Conservation (phyloP, 345 rosid genomes). For the Carallia brachiata region DNA sequence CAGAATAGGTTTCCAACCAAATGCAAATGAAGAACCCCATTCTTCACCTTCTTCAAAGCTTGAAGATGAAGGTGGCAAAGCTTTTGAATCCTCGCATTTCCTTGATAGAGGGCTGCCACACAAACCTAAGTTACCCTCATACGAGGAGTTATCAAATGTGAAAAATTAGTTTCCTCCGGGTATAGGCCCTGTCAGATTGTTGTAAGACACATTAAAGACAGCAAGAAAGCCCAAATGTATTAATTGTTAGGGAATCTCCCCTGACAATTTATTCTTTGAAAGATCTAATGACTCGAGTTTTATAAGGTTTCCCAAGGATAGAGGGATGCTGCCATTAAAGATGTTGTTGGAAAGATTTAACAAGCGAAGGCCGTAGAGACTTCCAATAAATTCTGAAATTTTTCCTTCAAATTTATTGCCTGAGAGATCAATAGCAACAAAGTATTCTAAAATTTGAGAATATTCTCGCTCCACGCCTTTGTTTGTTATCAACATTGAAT, state of each 20-base stretch:
- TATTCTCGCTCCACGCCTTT: background rate
- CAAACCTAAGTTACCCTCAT: background rate
- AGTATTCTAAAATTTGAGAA: background rate
- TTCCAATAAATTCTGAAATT: background rate
- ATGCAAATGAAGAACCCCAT: no score
- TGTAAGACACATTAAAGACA: background rate
- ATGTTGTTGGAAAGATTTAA: background rate
- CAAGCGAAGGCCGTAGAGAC: background rate
- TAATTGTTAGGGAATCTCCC: background rate
- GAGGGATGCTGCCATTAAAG: background rate
- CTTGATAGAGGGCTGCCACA: background rate
- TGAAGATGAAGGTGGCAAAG: background rate
- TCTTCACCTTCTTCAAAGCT: background rate
- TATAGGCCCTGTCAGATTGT: background rate
- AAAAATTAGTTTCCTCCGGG: constrained; percentile 3
- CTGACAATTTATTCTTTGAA: background rate
- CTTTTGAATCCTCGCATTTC: background rate
- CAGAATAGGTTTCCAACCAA: no score
- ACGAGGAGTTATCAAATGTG: background rate
- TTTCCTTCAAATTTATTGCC: background rate
- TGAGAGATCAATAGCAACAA: background rate
- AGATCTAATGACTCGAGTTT: background rate
- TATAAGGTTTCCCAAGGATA: background rate
- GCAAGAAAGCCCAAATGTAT: background rate
- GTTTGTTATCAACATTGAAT: background rate